phyloP scores from a whole-genome alignment of 306 rosid genomes.

The Pterocarpus santalinus region DNA sequence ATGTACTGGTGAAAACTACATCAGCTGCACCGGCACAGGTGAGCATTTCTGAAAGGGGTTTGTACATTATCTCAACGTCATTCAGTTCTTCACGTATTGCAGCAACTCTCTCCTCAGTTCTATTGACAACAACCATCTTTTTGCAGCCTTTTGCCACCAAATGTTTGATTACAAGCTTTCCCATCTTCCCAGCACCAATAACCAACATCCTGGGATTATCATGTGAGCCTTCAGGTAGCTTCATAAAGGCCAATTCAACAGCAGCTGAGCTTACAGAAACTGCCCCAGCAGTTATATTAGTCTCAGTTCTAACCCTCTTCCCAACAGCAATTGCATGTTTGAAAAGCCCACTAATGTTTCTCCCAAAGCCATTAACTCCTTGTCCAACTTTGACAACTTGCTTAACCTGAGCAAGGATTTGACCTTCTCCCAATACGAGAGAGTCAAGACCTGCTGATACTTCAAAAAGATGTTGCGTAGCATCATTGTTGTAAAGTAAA shows the following conservation, averaged over 20 bases:
- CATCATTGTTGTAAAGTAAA: constrained; percentile 88
- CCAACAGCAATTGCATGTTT: constrained; percentile 98
- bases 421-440: constrained; percentile 99
- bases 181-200: constrained; percentile 99
- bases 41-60: constrained; percentile 89
- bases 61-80: constrained; percentile 80
- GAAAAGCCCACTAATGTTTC: constrained; percentile 95
- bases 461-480: constrained; percentile 89
- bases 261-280: constrained; percentile 99
- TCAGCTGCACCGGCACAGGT: constrained; percentile 80
- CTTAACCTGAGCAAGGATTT: constrained; percentile 98
- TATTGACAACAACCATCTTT: constrained; percentile 89
- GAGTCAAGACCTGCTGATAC: constrained; percentile 99
- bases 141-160: constrained; percentile 92
- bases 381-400: constrained; percentile 99
- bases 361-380: constrained; percentile 93
- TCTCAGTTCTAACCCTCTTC: constrained; percentile 96
- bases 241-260: constrained; percentile 92
- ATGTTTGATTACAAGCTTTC: constrained; percentile 96
- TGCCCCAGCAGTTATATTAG: constrained; percentile 97
- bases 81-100: constrained; percentile 77
- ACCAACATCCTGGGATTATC: constrained; percentile 78
- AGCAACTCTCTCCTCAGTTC: constrained; percentile 88
- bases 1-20: constrained; percentile 90
- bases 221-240: constrained; percentile 80